Base-by-base conservation (phyloP, 2,329 filamentous ascomycete species). In the Aphanocladium album region DNA sequence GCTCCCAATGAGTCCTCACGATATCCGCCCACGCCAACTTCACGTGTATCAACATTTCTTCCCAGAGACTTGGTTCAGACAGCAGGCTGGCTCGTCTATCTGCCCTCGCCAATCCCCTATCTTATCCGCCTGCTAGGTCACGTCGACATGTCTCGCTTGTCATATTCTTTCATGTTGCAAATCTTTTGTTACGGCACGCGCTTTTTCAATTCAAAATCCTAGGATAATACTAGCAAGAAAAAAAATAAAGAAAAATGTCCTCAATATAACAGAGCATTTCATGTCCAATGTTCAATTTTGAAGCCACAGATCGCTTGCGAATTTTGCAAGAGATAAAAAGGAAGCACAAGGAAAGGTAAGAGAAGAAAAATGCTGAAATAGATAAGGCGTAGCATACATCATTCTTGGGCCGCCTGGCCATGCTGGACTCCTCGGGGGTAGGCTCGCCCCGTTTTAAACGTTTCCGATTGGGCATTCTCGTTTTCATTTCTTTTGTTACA, bases 251-350 rank as follows among this genome's bases (percentile, higher is more conserved):
- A 54, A 65, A 61, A 50, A 62, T 64, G 63, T 47, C 21, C 25
- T 23, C 41, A 39, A 62, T 50, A 57, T 67, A 67, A 67, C 43
- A 57, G 12, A 57, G 19, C n/a, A 25, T 16, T 35, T 67, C 64
- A 56, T 70, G 66, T 68, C 69, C 64, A 67, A 57, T 68, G 27
- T 54, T 41, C 17, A 51, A 52, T 45, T 30, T 70, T 57, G 30
- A 46, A 35, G n/a, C 33, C 21, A 39, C 33, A 39, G 33, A 43
- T 46, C 52, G 52, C 39, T 43, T 17, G 14, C 12, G 21, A 17
- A 27, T 21, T 35, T 21, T 35, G 33, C 33, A 35, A 35, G 12
- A 35, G 12, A 35, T 6, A 35, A 35, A 35, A n/a, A 11, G 21
- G 37, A 35, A 35, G 17, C 21, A 55, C n/a, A 46, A n/a, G 35